Base-by-base conservation (phyloP, 225 moss, liverwort and hornwort species). In the Pseudoscleropodium purum region DNA sequence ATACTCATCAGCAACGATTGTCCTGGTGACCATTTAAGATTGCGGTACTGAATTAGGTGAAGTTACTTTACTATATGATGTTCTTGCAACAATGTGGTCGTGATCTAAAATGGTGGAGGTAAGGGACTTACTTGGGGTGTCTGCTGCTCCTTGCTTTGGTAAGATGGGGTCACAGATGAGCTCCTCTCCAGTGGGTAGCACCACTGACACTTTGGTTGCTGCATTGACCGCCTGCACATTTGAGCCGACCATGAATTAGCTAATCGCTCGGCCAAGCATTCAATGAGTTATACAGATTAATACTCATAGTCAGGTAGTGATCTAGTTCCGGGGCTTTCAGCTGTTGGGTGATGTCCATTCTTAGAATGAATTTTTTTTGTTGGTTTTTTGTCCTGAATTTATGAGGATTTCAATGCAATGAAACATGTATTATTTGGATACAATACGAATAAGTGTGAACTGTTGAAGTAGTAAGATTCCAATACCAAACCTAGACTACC, bases 121-220 rank as follows among this genome's bases (percentile, higher is more conserved):
- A 47, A 69, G 81, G 34, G 37, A 72, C 90, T 78, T 60, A 95
- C 95, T 90, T 81, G 84, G 62, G 54, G 77, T 86, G 49, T 81
- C 91, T 33, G 88, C 86, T 37, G 90, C 67, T 85, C 72, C 91
- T 85, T n/a, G 78, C 75, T 70, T 86, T 49, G 73, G 62, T 47
- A 88, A 57, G 75, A 95, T 51, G 26, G 95, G 90, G 61, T 97
- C 94, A 90, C 97, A 96, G 37, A 85, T 70, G 64, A 97, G 91
- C 83, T 96, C 97, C 93, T 95, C 95, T 62, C 96, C 97, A 11
- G 93, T 95, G 47, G 93, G 92, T 43, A 95, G 91, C 72, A 97
- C 93, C 34, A 96, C 88, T 11, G 95, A 96, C 7, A 97, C 95
- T 79, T 87, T 91, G 9, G 94, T 93, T 82, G 95, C 95, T 47